These are phyloP conservation scores for Taphrina populina DNA, from an alignment of 1,139 yeast species.

Conservation along the genomic window DNA sequence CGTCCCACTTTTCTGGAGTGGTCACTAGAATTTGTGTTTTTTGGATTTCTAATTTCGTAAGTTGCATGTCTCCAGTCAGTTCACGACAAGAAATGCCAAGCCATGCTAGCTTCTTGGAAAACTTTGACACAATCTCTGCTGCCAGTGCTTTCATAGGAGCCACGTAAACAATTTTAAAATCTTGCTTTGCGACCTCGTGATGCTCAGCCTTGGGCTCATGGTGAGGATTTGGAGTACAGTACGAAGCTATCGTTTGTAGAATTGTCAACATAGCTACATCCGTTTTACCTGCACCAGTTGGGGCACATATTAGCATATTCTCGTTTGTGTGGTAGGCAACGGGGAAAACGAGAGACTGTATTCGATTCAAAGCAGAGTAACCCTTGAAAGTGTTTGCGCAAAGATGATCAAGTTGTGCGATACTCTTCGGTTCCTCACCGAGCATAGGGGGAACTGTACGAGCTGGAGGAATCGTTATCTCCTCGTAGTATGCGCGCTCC, in stretches of 20 bases:
- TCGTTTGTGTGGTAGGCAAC: slow-evolving; percentile 91
- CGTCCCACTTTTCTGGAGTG: slow-evolving; percentile 99
- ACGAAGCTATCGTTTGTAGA: slow-evolving; percentile 75
- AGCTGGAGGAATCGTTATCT: slow-evolving; percentile 77
- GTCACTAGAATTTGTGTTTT: slow-evolving; percentile 90
- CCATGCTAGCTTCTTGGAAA: slow-evolving; percentile 74
- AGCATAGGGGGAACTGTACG: slow-evolving; percentile 52
- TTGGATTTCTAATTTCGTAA: slow-evolving; percentile 76
- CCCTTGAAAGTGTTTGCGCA: slow-evolving; percentile 84
- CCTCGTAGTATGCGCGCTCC: slow-evolving; percentile 61
- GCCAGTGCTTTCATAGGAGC: slow-evolving; percentile 97
- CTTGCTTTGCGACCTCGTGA: slow-evolving; percentile 70
- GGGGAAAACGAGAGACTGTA: slow-evolving; percentile 89
- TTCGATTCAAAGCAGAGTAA: slow-evolving; percentile 73
- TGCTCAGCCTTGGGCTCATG: slow-evolving; percentile 42
- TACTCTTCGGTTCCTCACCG: slow-evolving; percentile 57
- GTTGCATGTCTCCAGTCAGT: slow-evolving; percentile 95
- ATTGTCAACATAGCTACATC: slow-evolving; percentile 89
- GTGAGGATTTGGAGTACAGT: slow-evolving; percentile 47
- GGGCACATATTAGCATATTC: slow-evolving; percentile 96
- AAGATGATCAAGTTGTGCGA: slow-evolving; percentile 62
- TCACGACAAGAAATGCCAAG: slow-evolving; percentile 83
- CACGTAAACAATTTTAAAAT: slow-evolving; percentile 86
- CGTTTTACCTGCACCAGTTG: slow-evolving; percentile 99
- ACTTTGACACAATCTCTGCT: slow-evolving; percentile 93